phyloP scores from a whole-genome alignment of 1,284 basidiomycete species.

The Ustilago cynodontis region DNA sequence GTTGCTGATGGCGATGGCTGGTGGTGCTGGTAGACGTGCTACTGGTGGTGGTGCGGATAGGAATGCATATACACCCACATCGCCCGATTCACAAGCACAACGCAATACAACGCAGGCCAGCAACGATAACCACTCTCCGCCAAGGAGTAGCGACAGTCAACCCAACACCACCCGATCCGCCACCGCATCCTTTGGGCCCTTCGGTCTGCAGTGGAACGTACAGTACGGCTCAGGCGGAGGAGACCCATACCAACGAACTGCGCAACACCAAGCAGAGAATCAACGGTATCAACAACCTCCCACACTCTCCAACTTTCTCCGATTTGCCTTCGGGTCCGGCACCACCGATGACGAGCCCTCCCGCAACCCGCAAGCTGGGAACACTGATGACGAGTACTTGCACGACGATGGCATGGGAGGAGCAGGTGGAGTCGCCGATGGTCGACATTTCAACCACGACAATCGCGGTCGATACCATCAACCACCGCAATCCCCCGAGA shows the following conservation, averaged over 20 bases:
- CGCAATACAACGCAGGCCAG: neutral
- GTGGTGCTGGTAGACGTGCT: constrained; percentile 5
- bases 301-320: constrained; percentile 47
- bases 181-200: constrained; percentile 38
- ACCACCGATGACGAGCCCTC: constrained; percentile 11
- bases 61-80: neutral
- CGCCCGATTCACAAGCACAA: neutral
- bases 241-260: constrained; percentile 22
- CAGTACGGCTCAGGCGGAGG: constrained; percentile 41
- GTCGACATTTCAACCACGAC: constrained; percentile 61
- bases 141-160: neutral
- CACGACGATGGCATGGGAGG: constrained; percentile 67
- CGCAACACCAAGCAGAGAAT: constrained; percentile 25
- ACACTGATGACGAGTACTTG: constrained; percentile 27
- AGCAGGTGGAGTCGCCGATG: constrained; percentile 58
- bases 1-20: constrained; percentile 27
- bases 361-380: neutral
- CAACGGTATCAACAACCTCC: constrained; percentile 23
- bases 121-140: neutral
- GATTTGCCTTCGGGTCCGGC: constrained; percentile 42
- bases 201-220: constrained; percentile 46
- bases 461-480: constrained; percentile 43
- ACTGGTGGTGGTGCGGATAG: neutral
- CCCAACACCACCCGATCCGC: constrained; percentile 19
- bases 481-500: constrained; percentile 25